Conservation (phyloP, 192 early-diverging fungal genomes). For the Coemansia furcata region DNA sequence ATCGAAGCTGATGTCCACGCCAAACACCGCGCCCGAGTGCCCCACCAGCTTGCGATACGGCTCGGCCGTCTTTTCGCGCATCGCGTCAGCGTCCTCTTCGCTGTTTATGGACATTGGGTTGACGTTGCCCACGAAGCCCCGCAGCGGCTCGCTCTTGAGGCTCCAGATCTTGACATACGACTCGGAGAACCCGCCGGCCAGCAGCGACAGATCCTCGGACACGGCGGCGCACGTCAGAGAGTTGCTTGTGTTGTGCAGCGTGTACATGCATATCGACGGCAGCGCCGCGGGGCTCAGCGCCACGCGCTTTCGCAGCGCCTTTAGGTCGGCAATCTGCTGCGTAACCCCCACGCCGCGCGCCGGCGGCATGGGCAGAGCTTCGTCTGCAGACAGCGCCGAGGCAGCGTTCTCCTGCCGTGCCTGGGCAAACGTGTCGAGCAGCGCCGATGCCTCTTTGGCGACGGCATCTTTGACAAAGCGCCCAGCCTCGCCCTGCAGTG, state of each 20-base stretch:
- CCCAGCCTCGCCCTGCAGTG: slow-evolving; percentile 65
- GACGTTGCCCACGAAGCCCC: slow-evolving; percentile 62
- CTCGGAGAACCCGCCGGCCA: slow-evolving; percentile 92
- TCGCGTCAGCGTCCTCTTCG: slow-evolving; percentile 59
- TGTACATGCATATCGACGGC: slow-evolving; percentile 92
- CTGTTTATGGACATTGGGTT: slow-evolving; percentile 56
- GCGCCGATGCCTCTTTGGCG: slow-evolving; percentile 28
- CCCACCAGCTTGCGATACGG: slow-evolving; percentile 73
- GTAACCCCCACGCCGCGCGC: slow-evolving; percentile 73
- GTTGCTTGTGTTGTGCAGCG: slow-evolving; percentile 91
- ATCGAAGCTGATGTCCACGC: slow-evolving; percentile 81
- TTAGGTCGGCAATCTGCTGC: slow-evolving; percentile 72
- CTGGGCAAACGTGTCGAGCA: slow-evolving; percentile 58
- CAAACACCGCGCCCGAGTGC: slow-evolving; percentile 91
- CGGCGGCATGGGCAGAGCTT: slow-evolving; percentile 40
- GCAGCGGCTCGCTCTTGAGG: slow-evolving; percentile 71
- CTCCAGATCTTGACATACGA: slow-evolving; percentile 94
- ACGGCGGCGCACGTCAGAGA: slow-evolving; percentile 80
- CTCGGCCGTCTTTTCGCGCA: slow-evolving; percentile 60
- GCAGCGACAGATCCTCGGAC: slow-evolving; percentile 74
- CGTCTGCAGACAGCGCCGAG: slow-evolving; percentile 57
- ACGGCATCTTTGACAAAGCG: slow-evolving; percentile 25
- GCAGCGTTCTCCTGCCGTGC: slow-evolving; percentile 62
- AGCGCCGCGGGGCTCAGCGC: slow-evolving; percentile 63
- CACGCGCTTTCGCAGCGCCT: slow-evolving; percentile 75